Evolutionary conservation across 2,329 filamentous ascomycete species (phyloP), one percentile per base, ranked within the genome.

Genomic region (Elsinoe ampelina): DNA sequence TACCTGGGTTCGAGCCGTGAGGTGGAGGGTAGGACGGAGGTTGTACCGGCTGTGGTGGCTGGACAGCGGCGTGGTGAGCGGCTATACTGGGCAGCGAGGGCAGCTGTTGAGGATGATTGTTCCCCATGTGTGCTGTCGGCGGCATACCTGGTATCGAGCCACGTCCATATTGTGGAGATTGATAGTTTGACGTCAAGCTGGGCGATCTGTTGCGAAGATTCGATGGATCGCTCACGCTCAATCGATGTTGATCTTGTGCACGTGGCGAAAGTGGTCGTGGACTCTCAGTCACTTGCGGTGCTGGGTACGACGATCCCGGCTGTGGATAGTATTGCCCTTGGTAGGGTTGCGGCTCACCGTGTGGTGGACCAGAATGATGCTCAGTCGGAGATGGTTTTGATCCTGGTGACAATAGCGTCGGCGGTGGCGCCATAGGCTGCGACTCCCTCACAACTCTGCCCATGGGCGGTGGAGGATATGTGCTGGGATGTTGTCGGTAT

Each of bases 221-320:
- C 39, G 66, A 64, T 15, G 58, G 72, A 59, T 79, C 70, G 30
- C 73, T 55, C 70, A 78, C 70, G 61, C 82, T 81, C 51, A 85
- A 75, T 17, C 77, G 68, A 57, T 79, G 75, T 17, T 72, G 67
- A 59, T 77, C 74, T 36, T 61, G 48, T 58, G 76, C 75, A 15
- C 78, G 78, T n/a, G 86, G 86, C 59, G 85, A 90, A 39, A 95
- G 75, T 3, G 90, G 86, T 67, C 91, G 95, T 0, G 90, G 89
- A 62, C 88, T 95, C 70, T 95, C 89, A 2, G 87, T 93, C 75
- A 95, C 41, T 12, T 15, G 13, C 10, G 54, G 54, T 11, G 54
- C 34, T 11, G 54, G 54, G 19, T 56, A 56, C 11, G 75, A 74
- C 57, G 58, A 61, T 5, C 61, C 69, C 66, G 35, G 63, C 67